Base-by-base conservation (phyloP, 805 yeast genomes). In the Kuraishia piskuri region DNA sequence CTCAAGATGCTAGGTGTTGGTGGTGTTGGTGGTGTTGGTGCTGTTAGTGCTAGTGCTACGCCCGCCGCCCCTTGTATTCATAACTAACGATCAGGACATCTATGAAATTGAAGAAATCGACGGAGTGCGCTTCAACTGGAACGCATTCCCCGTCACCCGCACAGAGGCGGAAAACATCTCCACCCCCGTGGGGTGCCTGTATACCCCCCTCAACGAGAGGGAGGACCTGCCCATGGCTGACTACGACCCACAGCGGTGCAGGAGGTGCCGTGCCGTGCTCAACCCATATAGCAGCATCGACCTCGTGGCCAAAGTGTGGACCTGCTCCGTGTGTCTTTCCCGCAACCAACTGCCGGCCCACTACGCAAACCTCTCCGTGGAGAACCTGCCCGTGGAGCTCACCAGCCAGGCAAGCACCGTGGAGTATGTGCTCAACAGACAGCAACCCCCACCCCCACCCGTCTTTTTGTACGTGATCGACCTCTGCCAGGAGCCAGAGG, bases 121-220 rank as follows among this genome's bases (percentile, higher is more conserved):
- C 63, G 88, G 88, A 53, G 80, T 83, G 51, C 77, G 88, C 54
- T 85, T 87, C 72, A 81, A 86, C 61, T 87, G 92, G 92, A 84
- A 87, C 67, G 86, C 88, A 46, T 84, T 92, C 63, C 99, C 99
- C 25, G 83, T 88, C 46, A 85, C 96, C 44, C 83, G 90, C 60
- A 81, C 83, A 46, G 98, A 94, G 68, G 94, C 96, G 20, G 84
- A 85, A 62, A 86, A 94, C 60, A 86, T 90, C 63, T 95, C 92
- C 20, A 91, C 94, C 31, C 99, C 99, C 12, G 84, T 94, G 40
- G 96, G 97, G 46, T 86, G 96, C 53, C 73, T 94, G 57, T 94
- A 90, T 75, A 91, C 97, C n/a, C 99, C 99, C 8, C 78, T 94
- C 61, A 83, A 89, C 63, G 82, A 81, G 54, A 80, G 88, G 59